Percentiles rank a stretch among this genome's conserved stretches.
These are phyloP conservation scores for Allium fistulosum DNA, from an alignment of 106 monocot genomes.

Conservation along the genomic window DNA sequence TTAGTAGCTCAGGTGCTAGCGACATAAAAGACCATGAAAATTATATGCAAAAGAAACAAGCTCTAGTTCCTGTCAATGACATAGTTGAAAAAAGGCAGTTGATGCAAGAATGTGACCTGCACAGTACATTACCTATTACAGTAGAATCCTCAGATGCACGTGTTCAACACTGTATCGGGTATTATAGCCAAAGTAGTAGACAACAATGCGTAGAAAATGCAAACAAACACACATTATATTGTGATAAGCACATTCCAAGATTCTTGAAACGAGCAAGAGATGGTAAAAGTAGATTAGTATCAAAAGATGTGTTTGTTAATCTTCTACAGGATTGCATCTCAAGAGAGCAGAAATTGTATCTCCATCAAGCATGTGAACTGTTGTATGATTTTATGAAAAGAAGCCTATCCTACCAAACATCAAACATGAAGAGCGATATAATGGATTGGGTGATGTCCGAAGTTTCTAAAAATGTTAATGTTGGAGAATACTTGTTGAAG, in stretches of 20 bases:
- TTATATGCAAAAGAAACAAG: conserved; percentile 23
- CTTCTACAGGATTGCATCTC: conserved; percentile 53
- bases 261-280: conserved; percentile 78
- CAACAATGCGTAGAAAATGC: conserved; percentile 59
- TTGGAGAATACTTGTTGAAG: conserved; percentile 78
- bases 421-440: conserved; percentile 29
- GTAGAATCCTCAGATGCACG: conserved; percentile 9
- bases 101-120: conserved; percentile 37
- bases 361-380: conserved; percentile 86
- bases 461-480: conserved; percentile 50
- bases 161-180: conserved; percentile 55
- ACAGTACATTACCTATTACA: conserved; percentile 25
- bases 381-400: conserved; percentile 79
- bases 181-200: conserved; percentile 24
- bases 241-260: conserved; percentile 74
- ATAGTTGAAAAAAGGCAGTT: conserved; percentile 47
- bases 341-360: conserved; percentile 48
- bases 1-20: conserved; percentile 17
- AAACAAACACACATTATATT: conserved; percentile 60
- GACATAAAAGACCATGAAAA: conserved; percentile 7
- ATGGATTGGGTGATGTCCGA: conserved; percentile 51
- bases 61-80: conserved; percentile 24
- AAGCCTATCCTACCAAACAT: conserved; percentile 41
- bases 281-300: conserved; percentile 57
- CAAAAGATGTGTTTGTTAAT: conserved; percentile 72